Percentiles rank a stretch among this genome's conserved stretches.
Conservation (phyloP, 306 rosid genomes). For the Comarum palustre region DNA sequence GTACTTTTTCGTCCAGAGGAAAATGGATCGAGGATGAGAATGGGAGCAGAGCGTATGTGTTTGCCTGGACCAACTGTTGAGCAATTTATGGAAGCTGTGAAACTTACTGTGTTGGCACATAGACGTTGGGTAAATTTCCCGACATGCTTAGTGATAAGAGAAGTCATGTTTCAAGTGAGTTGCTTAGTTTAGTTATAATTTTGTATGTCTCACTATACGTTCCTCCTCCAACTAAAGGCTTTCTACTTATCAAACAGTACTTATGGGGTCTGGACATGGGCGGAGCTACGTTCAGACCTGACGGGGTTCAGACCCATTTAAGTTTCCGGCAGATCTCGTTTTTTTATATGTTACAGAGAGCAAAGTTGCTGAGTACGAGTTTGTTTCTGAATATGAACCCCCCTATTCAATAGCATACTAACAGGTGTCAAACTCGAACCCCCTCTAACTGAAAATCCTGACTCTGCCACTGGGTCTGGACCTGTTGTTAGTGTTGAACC, state of each 20-base stretch:
- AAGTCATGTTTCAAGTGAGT: not conserved
- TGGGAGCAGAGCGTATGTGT: slow-evolving; percentile 42
- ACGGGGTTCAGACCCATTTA: no score
- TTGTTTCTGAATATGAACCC: no score
- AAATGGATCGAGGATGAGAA: slow-evolving; percentile 40
- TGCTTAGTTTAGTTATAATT: not conserved
- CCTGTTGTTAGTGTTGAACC: slow-evolving; percentile 17
- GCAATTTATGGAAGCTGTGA: slow-evolving; percentile 29
- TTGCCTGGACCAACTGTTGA: slow-evolving; percentile 46
- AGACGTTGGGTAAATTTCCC: slow-evolving; percentile 25
- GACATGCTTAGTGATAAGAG: not conserved
- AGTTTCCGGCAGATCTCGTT: no score
- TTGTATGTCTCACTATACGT: not conserved
- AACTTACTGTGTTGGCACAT: slow-evolving; percentile 27
- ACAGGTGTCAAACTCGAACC: no score
- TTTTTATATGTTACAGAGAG: no score
- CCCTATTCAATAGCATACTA: no score
- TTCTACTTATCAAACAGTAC: slow-evolving; percentile 15
- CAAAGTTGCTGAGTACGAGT: no score
- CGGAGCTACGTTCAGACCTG: no score
- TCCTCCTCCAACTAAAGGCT: slow-evolving; percentile 17
- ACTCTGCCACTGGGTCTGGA: no score
- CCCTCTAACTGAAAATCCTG: no score
- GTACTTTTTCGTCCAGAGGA: slow-evolving; percentile 39
- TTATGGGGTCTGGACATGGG: slow-evolving; percentile 19